Evolutionary conservation across 2,329 filamentous ascomycete genomes (phyloP), one percentile per base, ranked within the genome.

Genomic region (Scytalidium sp.): DNA sequence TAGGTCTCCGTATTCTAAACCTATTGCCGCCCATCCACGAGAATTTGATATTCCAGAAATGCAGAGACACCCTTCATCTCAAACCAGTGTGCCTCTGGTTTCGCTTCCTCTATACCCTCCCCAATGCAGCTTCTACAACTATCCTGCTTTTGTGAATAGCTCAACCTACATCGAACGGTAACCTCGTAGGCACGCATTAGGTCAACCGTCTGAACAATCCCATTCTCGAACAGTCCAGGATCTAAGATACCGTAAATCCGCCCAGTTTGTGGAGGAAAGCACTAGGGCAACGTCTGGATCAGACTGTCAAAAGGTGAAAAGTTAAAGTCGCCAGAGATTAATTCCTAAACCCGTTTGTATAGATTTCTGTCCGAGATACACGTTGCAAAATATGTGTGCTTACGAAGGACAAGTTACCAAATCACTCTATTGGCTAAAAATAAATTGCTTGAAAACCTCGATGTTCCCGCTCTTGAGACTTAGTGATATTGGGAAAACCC

Each of bases 11-110:
- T 1, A 74, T 78, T 10, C 70, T 73, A 67, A 8, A 90, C 67
- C 85, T 85, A 90, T 3, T 76, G 63, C 48, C 85, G 73, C n/a
- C 81, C 84, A 67, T 90, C 85, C 1, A 73, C 77, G 4, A 91
- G 70, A 47, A 89, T 64, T 1, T 76, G 79, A 2, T 68, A 73
- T 69, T 91, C 87, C 2, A 89, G 63, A 41, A 85, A 62, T 32
- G 73, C 72, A 56, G 88, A 80, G 3, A 69, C 73, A 41, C 73
- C 68, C 19, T 74, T 69, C 27, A 88, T 64, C 54, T 81, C 75
- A 41, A 71, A 71, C 25, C 87, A 58, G n/a, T n/a, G 15, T 3
- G 80, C 80, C 57, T 84, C 83, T 0, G 79, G 76, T 19, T 79
- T 74, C 67, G 2, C 69, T 56, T 58, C 62, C 41, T 68, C 64